These are phyloP conservation scores for Erigeron canadensis DNA, from an alignment of 129 eudicot species.

Conservation along the genomic window DNA sequence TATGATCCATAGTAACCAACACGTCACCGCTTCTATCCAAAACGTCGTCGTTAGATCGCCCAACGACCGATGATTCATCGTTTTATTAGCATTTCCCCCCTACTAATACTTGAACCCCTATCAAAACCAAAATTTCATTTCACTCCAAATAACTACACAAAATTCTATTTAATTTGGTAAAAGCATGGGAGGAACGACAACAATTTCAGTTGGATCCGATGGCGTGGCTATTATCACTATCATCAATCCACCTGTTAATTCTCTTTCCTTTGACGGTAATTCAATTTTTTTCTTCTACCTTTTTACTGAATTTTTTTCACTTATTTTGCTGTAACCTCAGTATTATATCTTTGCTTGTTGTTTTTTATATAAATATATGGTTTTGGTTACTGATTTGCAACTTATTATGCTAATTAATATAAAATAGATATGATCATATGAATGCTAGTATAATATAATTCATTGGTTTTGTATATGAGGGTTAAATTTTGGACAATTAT, in stretches of 20 bases:
- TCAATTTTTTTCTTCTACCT: background rate
- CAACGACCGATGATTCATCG: slow-evolving; percentile 15
- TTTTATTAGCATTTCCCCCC: background rate
- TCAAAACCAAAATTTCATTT: background rate
- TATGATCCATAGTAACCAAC: background rate
- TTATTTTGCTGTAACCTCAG: background rate
- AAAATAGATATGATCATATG: background rate
- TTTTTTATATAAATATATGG: too few relatives aligned
- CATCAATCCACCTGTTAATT: slow-evolving; percentile 94
- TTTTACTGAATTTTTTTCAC: background rate
- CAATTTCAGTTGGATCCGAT: slow-evolving; percentile 86
- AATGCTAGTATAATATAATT: slow-evolving; percentile 3
- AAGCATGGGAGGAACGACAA: slow-evolving; percentile 57
- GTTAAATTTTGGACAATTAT: slow-evolving; percentile 11
- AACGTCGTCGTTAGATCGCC: slow-evolving; percentile 18
- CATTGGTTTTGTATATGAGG: background rate
- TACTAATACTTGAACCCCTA: slow-evolving; percentile 5
- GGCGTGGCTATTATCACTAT: slow-evolving; percentile 95
- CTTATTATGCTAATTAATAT: too few relatives aligned
- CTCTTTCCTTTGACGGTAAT: slow-evolving; percentile 86
- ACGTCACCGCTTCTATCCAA: background rate
- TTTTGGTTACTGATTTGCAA: too few relatives aligned
- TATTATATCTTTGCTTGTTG: too few relatives aligned
- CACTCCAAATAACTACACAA: background rate
- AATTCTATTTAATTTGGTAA: background rate